Percentiles rank a stretch among this genome's conserved stretches.
phyloP scores from a whole-genome alignment of 2,329 filamentous ascomycete species.

The Hypomyces perniciosus region DNA sequence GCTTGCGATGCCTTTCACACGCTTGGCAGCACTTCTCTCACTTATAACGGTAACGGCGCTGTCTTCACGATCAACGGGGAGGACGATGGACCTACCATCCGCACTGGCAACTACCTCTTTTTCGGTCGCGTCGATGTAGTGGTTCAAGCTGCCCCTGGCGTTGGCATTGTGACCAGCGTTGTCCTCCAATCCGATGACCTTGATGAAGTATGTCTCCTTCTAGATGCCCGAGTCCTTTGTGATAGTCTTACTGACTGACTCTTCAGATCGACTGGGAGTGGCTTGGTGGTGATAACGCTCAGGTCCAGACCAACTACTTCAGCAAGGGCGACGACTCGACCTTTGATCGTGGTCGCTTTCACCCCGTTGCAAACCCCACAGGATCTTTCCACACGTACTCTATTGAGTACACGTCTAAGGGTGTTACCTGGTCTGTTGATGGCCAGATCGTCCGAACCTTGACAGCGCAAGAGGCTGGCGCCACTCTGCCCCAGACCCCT shows the following conservation, averaged over 20 bases:
- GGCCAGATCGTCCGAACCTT: conserved; percentile 56
- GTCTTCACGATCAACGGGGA: conserved; percentile 62
- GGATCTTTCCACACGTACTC: conserved; percentile 57
- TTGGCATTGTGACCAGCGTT: conserved; percentile 81
- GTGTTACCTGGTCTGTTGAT: conserved; percentile 61
- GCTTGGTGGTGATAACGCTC: conserved; percentile 63
- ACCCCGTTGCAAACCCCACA: conserved; percentile 46
- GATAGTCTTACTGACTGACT: neutral
- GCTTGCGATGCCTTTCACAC: conserved; percentile 49
- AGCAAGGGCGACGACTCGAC: conserved; percentile 65
- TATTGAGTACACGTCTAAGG: conserved; percentile 60
- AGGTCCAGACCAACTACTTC: conserved; percentile 82
- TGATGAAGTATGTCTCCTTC: conserved; percentile 42
- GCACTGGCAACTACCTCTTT: conserved; percentile 86
- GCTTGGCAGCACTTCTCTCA: conserved; percentile 42
- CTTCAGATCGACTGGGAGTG: conserved; percentile 88
- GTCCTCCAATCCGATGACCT: conserved; percentile 87
- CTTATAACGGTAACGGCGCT: conserved; percentile 45
- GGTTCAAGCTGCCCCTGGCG: conserved; percentile 71
- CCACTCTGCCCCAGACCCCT: conserved; percentile 63
- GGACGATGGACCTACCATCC: conserved; percentile 65
- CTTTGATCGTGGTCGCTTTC: conserved; percentile 63
- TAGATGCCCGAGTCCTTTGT: too few species aligned
- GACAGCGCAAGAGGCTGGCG: conserved; percentile 49
- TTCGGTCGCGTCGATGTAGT: conserved; percentile 81